Conservation (phyloP, 768 basidiomycete species). For the Tubosaeta sp. region DNA sequence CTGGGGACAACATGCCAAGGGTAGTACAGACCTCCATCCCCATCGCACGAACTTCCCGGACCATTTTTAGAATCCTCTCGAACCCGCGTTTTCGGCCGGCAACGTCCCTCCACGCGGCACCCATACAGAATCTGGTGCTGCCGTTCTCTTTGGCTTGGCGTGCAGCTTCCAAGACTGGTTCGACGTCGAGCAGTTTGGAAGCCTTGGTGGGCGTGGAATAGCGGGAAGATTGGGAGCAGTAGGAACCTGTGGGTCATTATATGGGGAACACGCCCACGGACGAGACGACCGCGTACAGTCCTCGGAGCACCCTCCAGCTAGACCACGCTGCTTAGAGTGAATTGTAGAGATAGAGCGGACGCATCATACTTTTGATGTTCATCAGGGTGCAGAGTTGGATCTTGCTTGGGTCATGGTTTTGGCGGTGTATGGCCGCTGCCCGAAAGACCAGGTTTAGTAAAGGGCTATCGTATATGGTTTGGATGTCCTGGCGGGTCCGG, state of each 20-base stretch:
- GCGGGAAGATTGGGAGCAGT: constrained; percentile 96
- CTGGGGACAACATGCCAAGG: constrained; percentile 92
- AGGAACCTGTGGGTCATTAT: constrained; percentile 59
- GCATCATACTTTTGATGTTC: constrained; percentile 92
- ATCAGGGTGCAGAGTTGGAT: constrained; percentile 95
- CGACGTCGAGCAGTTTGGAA: constrained; percentile 79
- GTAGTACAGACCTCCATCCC: constrained; percentile 99
- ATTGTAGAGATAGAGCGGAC: constrained; percentile 20
- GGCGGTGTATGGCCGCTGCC: constrained; percentile 79
- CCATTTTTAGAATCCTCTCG: constrained; percentile 90
- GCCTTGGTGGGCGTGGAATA: constrained; percentile 89
- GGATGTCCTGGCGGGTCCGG: constrained; percentile 80
- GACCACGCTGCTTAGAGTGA: constrained; percentile 6
- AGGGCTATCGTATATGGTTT: constrained; percentile 79
- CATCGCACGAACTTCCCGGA: constrained; percentile 85
- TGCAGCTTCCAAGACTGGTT: constrained; percentile 90
- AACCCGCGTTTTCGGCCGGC: constrained; percentile 91
- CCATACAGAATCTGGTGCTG: constrained; percentile 98
- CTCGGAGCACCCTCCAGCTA: constrained; percentile 93
- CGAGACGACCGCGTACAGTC: constrained; percentile 62
- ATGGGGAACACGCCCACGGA: neutral
- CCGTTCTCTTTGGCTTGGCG: constrained; percentile 94
- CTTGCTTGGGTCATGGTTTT: constrained; percentile 83
- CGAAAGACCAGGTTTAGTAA: constrained; percentile 86
- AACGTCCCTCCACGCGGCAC: constrained; percentile 96